Percentiles rank a stretch among this genome's conserved stretches.
Evolutionary conservation across 495 filamentous ascomycete genomes (phyloP).

Genomic region (Neohortaea acidophila): DNA sequence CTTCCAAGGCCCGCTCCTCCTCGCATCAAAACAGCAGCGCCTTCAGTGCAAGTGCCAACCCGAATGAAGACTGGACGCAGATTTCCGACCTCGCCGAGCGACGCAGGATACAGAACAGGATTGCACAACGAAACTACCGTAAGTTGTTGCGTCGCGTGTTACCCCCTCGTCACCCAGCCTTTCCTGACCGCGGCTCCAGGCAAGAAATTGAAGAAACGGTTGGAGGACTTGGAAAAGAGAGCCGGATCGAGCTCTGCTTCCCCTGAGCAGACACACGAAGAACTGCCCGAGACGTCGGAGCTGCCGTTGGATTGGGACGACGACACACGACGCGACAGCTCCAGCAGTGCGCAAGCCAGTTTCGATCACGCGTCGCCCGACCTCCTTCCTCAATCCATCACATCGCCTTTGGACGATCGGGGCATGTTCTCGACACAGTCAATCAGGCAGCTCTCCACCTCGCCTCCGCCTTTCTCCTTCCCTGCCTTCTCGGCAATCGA

Average conservation of each 20-base stretch:
- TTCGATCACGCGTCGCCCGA: constrained; percentile 21
- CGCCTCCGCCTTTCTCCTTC: constrained; percentile 58
- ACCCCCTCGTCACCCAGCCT: not conserved
- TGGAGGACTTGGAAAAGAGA: constrained; percentile 89
- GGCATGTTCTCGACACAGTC: constrained; percentile 53
- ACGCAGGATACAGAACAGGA: constrained; percentile 89
- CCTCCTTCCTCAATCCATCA: constrained; percentile 21
- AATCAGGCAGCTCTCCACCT: constrained; percentile 52
- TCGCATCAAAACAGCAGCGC: constrained; percentile 60
- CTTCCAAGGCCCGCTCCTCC: constrained; percentile 12
- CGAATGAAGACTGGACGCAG: constrained; percentile 98
- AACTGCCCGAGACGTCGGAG: constrained; percentile 21
- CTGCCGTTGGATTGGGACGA: constrained; percentile 14
- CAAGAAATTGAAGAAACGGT: constrained; percentile 95
- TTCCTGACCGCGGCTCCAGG: constrained; percentile 35
- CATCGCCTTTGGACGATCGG: constrained; percentile 27
- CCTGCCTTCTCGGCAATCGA: constrained; percentile 53
- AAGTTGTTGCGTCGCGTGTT: constrained; percentile 30
- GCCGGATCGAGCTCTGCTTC: constrained; percentile 68
- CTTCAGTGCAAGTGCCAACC: constrained; percentile 90
- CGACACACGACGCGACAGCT: constrained; percentile 27
- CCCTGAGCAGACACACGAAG: constrained; percentile 46
- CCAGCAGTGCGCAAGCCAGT: constrained; percentile 20
- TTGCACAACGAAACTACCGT: constrained; percentile 98
- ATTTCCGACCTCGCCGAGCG: constrained; percentile 94